Evolutionary conservation across 2,329 filamentous ascomycete genomes (phyloP).

Genomic region (Aspergillus awamori): DNA sequence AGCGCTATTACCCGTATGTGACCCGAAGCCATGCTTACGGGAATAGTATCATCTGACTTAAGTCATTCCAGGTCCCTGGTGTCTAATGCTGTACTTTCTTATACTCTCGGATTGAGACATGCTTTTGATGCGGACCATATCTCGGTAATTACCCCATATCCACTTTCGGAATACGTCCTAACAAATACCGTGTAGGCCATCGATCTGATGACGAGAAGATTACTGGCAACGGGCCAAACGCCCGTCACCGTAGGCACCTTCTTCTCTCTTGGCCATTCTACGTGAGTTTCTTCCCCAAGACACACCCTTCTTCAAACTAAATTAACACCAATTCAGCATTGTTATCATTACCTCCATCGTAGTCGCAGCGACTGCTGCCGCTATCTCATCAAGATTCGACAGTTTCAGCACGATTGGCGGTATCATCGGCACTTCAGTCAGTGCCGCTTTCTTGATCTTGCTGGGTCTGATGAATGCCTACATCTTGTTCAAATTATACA

Average conservation of each 20-base stretch:
- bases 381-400: conserved; percentile 78
- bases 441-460: conserved; percentile 78
- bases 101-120: conserved; percentile 86
- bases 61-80: conserved; percentile 60
- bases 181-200: conserved; percentile 63
- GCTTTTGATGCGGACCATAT: conserved; percentile 98
- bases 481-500: conserved; percentile 78
- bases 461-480: conserved; percentile 83
- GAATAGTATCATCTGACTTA: not conserved
- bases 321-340: conserved; percentile 53
- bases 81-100: conserved; percentile 80
- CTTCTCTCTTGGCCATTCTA: conserved; percentile 91
- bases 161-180: not conserved
- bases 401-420: conserved; percentile 78
- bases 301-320: conserved; percentile 2
- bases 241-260: conserved; percentile 93
- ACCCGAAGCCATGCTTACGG: not conserved
- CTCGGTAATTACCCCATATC: conserved; percentile 47
- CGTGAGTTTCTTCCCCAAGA: conserved; percentile 44
- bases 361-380: conserved; percentile 86
- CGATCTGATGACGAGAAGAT: conserved; percentile 87
- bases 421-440: conserved; percentile 87
- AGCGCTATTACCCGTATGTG: conserved; percentile 45
- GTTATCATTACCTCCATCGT: conserved; percentile 88
- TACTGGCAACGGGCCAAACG: conserved; percentile 80